phyloP scores from a whole-genome alignment of 1,284 basidiomycete genomes.

The Cryptococcus sp. region DNA sequence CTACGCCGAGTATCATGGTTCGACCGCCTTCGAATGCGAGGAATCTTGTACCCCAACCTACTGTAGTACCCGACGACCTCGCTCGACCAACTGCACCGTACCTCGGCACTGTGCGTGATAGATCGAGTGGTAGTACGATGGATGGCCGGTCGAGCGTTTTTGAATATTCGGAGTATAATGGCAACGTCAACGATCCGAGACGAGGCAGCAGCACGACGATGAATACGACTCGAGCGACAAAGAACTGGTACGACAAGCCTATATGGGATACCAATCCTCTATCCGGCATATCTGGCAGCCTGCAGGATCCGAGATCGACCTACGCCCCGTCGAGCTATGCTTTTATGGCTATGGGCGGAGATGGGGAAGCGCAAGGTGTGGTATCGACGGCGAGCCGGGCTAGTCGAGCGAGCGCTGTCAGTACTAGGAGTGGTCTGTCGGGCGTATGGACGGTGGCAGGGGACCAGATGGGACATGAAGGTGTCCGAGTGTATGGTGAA shows the following conservation, averaged over 20 bases:
- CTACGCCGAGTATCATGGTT: neutral
- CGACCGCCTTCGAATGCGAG: neutral
- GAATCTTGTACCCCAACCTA: neutral
- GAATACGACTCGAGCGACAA: neutral
- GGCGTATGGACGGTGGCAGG: neutral
- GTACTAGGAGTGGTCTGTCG: neutral
- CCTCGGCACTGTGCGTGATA: neutral
- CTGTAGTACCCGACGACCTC: neutral
- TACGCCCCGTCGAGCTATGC: neutral
- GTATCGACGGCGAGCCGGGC: neutral
- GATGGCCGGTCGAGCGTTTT: neutral
- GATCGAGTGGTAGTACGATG: neutral
- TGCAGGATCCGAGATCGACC: neutral
- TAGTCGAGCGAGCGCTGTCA: neutral
- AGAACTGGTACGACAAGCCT: conserved; percentile 1
- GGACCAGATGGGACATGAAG: neutral
- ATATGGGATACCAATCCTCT: neutral
- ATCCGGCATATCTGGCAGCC: neutral
- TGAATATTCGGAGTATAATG: neutral
- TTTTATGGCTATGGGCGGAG: neutral
- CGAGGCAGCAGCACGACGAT: neutral
- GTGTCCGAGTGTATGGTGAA: neutral
- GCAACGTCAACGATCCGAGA: too few relatives aligned
- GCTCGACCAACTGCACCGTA: neutral
- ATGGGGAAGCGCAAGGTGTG: too few relatives aligned